Evolutionary conservation across 1,139 yeast genomes (phyloP), one percentile per base, ranked within the genome.

Genomic region (Taphrina populina): DNA sequence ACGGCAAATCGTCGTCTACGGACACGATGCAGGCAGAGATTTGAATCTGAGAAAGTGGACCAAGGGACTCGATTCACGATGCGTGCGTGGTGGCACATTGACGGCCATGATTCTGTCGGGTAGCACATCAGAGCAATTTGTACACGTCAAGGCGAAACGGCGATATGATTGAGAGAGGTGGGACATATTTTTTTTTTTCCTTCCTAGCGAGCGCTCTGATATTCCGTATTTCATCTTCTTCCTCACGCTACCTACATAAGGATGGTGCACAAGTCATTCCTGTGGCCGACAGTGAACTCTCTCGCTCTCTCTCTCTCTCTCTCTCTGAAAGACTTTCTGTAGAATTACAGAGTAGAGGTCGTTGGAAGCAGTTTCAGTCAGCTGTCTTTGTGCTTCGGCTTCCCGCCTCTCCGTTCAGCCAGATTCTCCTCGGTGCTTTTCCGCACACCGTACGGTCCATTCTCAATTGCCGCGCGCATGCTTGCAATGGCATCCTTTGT

Each of bases 1-100:
- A 1, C 70, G 76, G 7, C 70, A 79, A 11, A 62, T 65, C 36
- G 90, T 88, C 1, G 81, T 80, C 64, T 90, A 90, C 66, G 97
- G 97, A 0, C 97, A 90, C 66, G 95, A 86, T 67, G 95, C 96
- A 2, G 75, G 81, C 57, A 73, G 82, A 58, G 96, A 96, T 0
- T 76, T 90, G 46, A 81, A 78, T 58, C 62, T 83, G 52, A 77
- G 78, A 61, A 76, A 78, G 60, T 87, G 74, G 68, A 76, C 95
- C 3, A 81, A 78, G 64, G 97, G 96, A 0, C 71, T 90, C 37
- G 97, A 90, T 66, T 74, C 87, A 8, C 86, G 86, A 1, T 90
- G 97, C 70, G 85, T 81, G 61, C 77, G 78, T 60, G 96, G 96
- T 2, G 83, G 81, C 8, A 68, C 75, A 57, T 74, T 90, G 58